Evolutionary conservation across 306 rosid species (phyloP), one percentile per base, ranked within the genome.

Genomic region (Malus sylvestris): DNA sequence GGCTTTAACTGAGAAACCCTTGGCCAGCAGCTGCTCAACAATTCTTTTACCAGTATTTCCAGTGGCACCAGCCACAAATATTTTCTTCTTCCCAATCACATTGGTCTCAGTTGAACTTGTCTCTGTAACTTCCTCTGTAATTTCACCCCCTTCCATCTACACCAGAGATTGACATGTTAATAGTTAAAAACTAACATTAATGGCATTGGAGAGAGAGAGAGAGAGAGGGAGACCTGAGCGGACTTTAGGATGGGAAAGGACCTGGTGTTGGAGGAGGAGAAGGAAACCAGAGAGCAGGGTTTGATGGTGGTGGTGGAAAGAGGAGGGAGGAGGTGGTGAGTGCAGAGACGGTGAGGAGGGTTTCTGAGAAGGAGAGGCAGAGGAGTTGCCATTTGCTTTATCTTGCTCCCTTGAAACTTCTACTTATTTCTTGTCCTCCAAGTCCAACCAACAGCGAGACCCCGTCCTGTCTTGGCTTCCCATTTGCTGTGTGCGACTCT

Each of bases 11-110:
- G 84, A 64, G 76, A 89, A 92, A 73, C 98, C 98, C 85, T 83
- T 92, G 0, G 96, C 93, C 18, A 94, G 82, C 51, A 94, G 84
- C 91, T 92, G 97, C 80, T 94, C 92, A 23, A 94, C 97, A 23
- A 94, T 85, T 79, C 95, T 85, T 72, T 85, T 92, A 18, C 98
- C 98, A 11, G 98, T 92, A 51, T 90, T 92, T 68, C 98, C 98
- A 27, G 96, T 87, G 13, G 98, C 97, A 16, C 98, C 98, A 46
- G 95, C 98, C 67, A 94, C 98, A 87, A 94, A 94, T 10, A 92
- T 71, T 75, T 89, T 94, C 86, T 79, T 94, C 86, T 82, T 84
- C 33, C 72, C 82, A 76, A 30, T 67, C 40, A 38, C 75, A 76
- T 78, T 85, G 32, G 81, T 83, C 12, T 62, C 83, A 22, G 75